These are phyloP conservation scores for Phytopythium helicoides DNA, from an alignment of 352 stramenopile genomes.

Conservation along the genomic window DNA sequence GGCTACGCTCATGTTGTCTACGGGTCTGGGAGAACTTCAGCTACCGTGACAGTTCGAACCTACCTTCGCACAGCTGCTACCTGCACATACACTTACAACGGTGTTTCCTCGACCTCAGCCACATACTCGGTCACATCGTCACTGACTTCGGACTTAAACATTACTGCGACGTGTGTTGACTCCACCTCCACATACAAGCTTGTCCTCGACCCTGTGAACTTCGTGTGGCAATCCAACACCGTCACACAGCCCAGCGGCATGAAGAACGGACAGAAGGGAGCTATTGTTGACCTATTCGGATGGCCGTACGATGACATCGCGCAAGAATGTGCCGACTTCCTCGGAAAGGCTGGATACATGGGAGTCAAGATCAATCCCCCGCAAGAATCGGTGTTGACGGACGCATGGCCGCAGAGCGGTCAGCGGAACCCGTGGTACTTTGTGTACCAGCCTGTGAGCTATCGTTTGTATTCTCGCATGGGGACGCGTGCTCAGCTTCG, in stretches of 20 bases:
- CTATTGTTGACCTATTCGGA: constrained; percentile 68
- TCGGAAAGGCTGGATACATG: constrained; percentile 66
- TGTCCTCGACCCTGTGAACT: constrained; percentile 57
- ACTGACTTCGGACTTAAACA: constrained; percentile 27
- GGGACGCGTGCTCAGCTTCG: constrained; percentile 46
- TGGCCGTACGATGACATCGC: constrained; percentile 68
- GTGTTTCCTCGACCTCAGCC: constrained; percentile 13
- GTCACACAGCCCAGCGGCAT: constrained; percentile 31
- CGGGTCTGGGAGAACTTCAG: constrained; percentile 20
- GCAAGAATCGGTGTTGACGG: constrained; percentile 52
- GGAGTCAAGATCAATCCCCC: constrained; percentile 70
- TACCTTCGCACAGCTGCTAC: constrained; percentile 15
- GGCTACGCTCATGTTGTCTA: constrained; percentile 50
- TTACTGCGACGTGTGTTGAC: constrained; percentile 26
- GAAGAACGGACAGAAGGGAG: constrained; percentile 49
- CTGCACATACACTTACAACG: constrained; percentile 46
- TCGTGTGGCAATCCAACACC: constrained; percentile 47
- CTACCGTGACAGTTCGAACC: constrained; percentile 39
- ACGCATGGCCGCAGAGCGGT: constrained; percentile 29
- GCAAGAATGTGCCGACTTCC: constrained; percentile 52
- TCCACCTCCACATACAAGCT: constrained; percentile 23
- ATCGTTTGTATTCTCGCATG: constrained; percentile 54
- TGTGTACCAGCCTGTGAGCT: constrained; percentile 65
- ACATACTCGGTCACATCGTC: constrained; percentile 18
- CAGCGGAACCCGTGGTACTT: constrained; percentile 72